Evolutionary conservation across 164 flowering plant genomes (phyloP), one percentile per base, ranked within the genome.

Genomic region (Vitis riparia): DNA sequence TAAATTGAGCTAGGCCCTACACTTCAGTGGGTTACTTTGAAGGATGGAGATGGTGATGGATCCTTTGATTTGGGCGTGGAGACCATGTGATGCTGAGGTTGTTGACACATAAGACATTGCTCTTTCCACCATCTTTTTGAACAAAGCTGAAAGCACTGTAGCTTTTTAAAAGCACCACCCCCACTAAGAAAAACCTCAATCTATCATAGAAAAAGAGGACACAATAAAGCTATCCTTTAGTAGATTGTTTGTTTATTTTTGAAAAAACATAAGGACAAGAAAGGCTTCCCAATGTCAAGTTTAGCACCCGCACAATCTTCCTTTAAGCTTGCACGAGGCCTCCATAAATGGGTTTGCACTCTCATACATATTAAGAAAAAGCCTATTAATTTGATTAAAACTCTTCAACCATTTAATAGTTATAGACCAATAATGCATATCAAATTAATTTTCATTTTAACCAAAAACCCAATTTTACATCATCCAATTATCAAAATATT

Each of bases 101-200:
- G 19, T 15, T 48, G 15, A 30, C 49, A 29, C 49, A 16, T n/a
- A 58, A 4, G 16, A 9, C 37, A 29, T 48, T 52, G 8, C 58
- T 8, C 56, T 30, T 65, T 44, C 53, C 52, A 11, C 59, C 30
- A 48, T 48, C 70, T 70, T 57, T 73, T 51, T 55, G 61, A 17
- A 70, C 50, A 78, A 76, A 75, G 77, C 76, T 79, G 78, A 55
- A 17, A 30, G 51, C 16, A 12, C 61, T n/a, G 23, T 49, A 47
- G 17, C 75, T 78, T 75, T 75, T n/a, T 59, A 58, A 75, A 75
- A 72, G 77, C 70, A 47, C 53, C 55, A 62, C 50, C 53, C 23
- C 44, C 44, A 37, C 44, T n/a, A 30, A 15, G 15, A 69, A 53
- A 51, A 13, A 30, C 62, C 49, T 51, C 30, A 63, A 48, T 17